Conservation (phyloP, 1,284 basidiomycete species). For the Malassezia slooffiae region DNA sequence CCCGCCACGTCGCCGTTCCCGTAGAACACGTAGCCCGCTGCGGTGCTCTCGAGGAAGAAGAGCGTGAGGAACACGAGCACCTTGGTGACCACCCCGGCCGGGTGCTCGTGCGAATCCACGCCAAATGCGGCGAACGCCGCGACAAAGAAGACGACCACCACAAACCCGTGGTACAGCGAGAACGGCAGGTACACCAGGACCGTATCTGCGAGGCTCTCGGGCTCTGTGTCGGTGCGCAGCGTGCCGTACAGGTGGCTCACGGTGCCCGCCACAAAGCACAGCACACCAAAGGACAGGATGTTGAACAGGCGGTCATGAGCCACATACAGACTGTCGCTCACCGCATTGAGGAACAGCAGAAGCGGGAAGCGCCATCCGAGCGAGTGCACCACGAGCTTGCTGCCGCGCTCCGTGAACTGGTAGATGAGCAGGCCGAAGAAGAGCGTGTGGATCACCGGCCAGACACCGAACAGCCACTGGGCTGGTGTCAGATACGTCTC, state of each 20-base stretch:
- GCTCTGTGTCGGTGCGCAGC: conserved; percentile 69
- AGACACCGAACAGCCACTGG: conserved; percentile 69
- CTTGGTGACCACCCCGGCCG: conserved; percentile 77
- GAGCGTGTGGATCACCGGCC: conserved; percentile 70
- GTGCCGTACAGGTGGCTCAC: conserved; percentile 86
- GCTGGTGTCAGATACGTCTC: conserved; percentile 82
- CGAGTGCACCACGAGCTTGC: conserved; percentile 68
- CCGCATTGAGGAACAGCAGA: conserved; percentile 67
- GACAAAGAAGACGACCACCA: conserved; percentile 75
- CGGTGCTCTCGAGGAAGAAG: conserved; percentile 87
- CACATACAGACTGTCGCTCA: conserved; percentile 62
- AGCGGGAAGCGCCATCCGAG: conserved; percentile 80
- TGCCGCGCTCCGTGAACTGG: conserved; percentile 54
- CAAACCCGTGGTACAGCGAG: conserved; percentile 73
- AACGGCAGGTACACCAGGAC: conserved; percentile 50
- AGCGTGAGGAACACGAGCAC: conserved; percentile 81
- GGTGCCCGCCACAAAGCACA: conserved; percentile 68
- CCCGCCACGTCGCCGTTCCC: conserved; percentile 82
- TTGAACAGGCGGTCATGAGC: conserved; percentile 56
- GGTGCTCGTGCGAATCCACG: conserved; percentile 57
- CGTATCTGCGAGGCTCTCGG: conserved; percentile 53
- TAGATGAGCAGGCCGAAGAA: conserved; percentile 56
- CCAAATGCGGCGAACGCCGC: conserved; percentile 86
- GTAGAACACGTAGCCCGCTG: conserved; percentile 71
- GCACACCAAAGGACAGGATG: conserved; percentile 69